phyloP scores from a whole-genome alignment of 345 rosid species.

The Ceriops decandra region DNA sequence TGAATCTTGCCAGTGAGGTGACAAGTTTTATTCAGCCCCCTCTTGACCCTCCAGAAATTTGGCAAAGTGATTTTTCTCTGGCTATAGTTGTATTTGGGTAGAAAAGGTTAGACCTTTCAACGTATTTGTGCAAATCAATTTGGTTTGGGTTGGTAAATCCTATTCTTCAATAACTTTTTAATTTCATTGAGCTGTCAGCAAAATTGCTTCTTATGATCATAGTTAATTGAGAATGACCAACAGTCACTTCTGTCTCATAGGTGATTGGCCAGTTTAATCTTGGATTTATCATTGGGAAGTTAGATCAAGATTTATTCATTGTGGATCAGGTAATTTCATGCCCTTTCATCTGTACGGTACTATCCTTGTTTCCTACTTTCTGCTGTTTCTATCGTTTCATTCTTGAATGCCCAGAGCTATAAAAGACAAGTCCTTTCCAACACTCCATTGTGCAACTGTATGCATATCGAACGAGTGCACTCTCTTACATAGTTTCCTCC shows the following conservation, averaged over 20 bases:
- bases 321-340: conserved; percentile 81
- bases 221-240: neutral
- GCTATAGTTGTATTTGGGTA: neutral
- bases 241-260: conserved; percentile 25
- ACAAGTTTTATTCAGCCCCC: neutral
- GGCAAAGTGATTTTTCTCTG: conserved; percentile 1
- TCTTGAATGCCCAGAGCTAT: conserved; percentile 1
- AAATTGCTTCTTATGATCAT: neutral
- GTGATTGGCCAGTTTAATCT: conserved; percentile 97
- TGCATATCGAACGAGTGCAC: neutral
- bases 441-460: neutral
- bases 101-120: too few species aligned
- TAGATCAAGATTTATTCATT: conserved; percentile 84
- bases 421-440: neutral
- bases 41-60: conserved; percentile 14
- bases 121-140: too few species aligned
- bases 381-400: conserved; percentile 4
- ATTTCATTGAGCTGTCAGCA: neutral
- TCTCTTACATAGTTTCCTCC: neutral
- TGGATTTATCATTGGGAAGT: conserved; percentile 90
- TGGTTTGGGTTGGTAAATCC: neutral
- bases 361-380: conserved; percentile 1
- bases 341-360: conserved; percentile 19
- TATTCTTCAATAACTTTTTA: too few species aligned
- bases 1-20: conserved; percentile 1